Percentiles rank a stretch among this genome's conserved stretches.
Evolutionary conservation across 1,139 yeast genomes (phyloP).

Genomic region (Pichia sp.): DNA sequence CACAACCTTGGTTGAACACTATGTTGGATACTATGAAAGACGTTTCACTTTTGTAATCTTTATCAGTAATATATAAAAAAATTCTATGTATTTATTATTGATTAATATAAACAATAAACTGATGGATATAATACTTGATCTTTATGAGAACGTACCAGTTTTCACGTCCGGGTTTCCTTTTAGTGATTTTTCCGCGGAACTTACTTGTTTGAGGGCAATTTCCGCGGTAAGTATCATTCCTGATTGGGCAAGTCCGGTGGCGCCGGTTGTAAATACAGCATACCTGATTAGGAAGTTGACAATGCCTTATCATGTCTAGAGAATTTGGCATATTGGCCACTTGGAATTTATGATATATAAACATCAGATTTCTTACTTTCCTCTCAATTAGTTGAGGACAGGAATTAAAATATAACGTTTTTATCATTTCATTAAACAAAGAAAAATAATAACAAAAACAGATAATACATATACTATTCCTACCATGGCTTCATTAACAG

Average conservation of each 20-base stretch:
- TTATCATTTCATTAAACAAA: not conserved
- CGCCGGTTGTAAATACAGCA: not conserved
- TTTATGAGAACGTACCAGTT: too few relatives aligned
- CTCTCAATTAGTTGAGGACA: too few relatives aligned
- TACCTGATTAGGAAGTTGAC: slow-evolving; percentile 2
- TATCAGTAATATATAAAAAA: not conserved
- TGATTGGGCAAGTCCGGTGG: not conserved
- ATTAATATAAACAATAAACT: too few relatives aligned
- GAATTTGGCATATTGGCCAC: too few relatives aligned
- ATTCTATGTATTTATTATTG: not conserved
- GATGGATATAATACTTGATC: too few relatives aligned
- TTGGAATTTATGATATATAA: too few relatives aligned
- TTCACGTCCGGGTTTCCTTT: too few relatives aligned
- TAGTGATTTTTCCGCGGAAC: too few relatives aligned
- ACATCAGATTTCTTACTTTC: too few relatives aligned
- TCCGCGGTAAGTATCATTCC: not conserved
- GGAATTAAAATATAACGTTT: too few relatives aligned
- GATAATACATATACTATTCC: not conserved
- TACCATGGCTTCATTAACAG: slow-evolving; percentile 17
- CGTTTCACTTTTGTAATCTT: not conserved
- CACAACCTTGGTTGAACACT: slow-evolving; percentile 66
- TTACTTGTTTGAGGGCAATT: not conserved
- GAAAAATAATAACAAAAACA: not conserved
- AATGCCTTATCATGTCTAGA: not conserved
- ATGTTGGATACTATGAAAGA: slow-evolving; percentile 20